phyloP scores from a whole-genome alignment of 2,329 filamentous ascomycete genomes.

The Verticillium tricorpus region DNA sequence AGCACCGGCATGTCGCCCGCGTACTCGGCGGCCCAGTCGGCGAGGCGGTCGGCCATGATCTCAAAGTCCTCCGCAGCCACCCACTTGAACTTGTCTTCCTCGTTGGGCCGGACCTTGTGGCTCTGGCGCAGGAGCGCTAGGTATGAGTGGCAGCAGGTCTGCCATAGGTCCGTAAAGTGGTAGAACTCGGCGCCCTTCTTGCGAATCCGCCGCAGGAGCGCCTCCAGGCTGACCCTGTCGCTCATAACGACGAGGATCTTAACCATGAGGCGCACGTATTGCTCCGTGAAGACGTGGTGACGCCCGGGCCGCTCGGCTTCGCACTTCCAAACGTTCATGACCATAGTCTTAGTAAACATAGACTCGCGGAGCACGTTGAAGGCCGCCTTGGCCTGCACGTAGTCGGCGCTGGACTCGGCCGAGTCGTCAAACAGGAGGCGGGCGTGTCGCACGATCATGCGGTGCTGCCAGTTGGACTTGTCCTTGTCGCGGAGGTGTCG shows the following conservation, averaged over 20 bases:
- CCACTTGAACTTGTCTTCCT: slow-evolving; percentile 53
- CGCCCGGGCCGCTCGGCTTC: slow-evolving; percentile 78
- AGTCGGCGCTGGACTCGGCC: slow-evolving; percentile 30
- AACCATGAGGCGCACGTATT: slow-evolving; percentile 80
- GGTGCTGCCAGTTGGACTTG: slow-evolving; percentile 93
- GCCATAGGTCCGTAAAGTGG: slow-evolving; percentile 57
- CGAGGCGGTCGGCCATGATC: slow-evolving; percentile 48
- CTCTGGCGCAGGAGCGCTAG: slow-evolving; percentile 46
- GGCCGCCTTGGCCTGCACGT: slow-evolving; percentile 71
- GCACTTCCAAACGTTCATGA: slow-evolving; percentile 91
- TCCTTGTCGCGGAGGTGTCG: slow-evolving; percentile 62
- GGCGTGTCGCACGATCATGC: slow-evolving; percentile 74
- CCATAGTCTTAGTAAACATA: slow-evolving; percentile 91
- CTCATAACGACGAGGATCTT: slow-evolving; percentile 68
- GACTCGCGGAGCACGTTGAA: slow-evolving; percentile 69
- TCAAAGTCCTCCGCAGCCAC: slow-evolving; percentile 54
- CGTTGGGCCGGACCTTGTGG: slow-evolving; percentile 38
- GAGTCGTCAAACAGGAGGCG: slow-evolving; percentile 48
- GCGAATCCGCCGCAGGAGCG: slow-evolving; percentile 71
- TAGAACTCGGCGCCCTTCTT: slow-evolving; percentile 76
- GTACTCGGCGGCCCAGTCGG: slow-evolving; percentile 45
- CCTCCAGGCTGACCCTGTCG: slow-evolving; percentile 73
- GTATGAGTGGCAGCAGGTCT: slow-evolving; percentile 49
- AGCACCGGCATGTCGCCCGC: slow-evolving; percentile 35
- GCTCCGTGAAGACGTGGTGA: slow-evolving; percentile 87